These are phyloP conservation scores for Phaeodactylum tricornutum DNA, from an alignment of 108 stramenopile species.

Conservation along the genomic window DNA sequence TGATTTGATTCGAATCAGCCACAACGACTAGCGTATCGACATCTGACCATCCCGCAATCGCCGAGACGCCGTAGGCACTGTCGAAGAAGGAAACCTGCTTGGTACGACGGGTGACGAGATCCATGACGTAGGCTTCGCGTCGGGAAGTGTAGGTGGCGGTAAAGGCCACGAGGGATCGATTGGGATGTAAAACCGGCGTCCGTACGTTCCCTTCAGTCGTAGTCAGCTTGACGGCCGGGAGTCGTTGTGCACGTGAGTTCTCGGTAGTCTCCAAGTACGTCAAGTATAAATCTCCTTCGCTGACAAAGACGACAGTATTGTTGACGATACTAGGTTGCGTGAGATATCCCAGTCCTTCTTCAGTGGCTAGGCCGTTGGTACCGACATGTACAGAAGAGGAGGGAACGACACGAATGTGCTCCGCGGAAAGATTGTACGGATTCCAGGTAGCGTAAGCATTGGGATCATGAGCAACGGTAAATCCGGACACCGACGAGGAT, in stretches of 20 bases:
- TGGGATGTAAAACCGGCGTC: constrained; percentile 42
- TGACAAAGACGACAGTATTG: constrained; percentile 43
- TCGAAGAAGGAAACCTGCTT: constrained; percentile 41
- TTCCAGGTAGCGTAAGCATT: no score
- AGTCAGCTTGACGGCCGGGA: constrained; percentile 44
- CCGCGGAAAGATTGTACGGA: no score
- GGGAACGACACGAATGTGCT: no score
- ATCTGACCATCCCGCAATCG: constrained; percentile 35
- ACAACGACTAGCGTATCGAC: constrained; percentile 32
- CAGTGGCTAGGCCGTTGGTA: no score
- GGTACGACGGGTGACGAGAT: constrained; percentile 21
- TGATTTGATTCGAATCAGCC: constrained; percentile 29
- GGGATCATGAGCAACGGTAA: no score
- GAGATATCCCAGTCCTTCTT: constrained; percentile 27
- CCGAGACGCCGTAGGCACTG: constrained; percentile 18
- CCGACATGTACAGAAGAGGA: no score
- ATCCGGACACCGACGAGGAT: no score
- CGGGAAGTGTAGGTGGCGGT: constrained; percentile 54
- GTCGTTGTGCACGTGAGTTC: not conserved
- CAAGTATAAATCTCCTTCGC: constrained; percentile 55
- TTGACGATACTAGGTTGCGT: constrained; percentile 41
- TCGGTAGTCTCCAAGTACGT: constrained; percentile 6
- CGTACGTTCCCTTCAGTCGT: constrained; percentile 57
- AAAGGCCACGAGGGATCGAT: constrained; percentile 37
- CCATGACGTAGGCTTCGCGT: constrained; percentile 53